Conservation (phyloP, 768 basidiomycete genomes). For the Leccinum arenicola region DNA sequence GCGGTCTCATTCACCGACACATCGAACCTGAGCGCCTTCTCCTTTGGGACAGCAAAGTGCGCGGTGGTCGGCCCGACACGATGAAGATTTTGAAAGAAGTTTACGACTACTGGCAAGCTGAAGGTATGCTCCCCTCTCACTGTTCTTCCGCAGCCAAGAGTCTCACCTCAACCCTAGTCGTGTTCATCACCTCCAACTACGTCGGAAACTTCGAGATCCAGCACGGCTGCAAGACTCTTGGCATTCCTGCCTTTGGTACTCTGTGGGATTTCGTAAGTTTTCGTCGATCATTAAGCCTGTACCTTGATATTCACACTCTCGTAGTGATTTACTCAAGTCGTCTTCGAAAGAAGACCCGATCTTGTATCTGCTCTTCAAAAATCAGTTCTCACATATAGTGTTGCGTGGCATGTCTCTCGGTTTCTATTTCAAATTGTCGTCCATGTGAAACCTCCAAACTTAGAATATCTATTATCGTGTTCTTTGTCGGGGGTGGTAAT, state of each 20-base stretch:
- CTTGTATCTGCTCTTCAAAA: neutral
- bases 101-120: conserved; percentile 68
- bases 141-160: neutral
- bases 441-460: conserved; percentile 5
- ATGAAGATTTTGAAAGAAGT: conserved; percentile 74
- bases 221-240: conserved; percentile 69
- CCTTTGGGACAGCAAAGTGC: conserved; percentile 75
- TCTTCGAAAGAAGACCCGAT: neutral
- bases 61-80: conserved; percentile 72
- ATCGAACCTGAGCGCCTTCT: conserved; percentile 70
- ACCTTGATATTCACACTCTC: conserved; percentile 4
- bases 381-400: conserved; percentile 3
- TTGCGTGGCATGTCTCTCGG: conserved; percentile 5
- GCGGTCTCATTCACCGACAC: conserved; percentile 66
- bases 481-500: conserved; percentile 4
- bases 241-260: conserved; percentile 67
- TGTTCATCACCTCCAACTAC: conserved; percentile 84
- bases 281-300: conserved; percentile 1
- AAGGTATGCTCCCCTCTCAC: conserved; percentile 40
- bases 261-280: conserved; percentile 62
- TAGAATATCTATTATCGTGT: neutral
- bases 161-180: conserved; percentile 39
- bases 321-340: conserved; percentile 20
- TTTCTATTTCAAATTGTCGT: conserved; percentile 4
- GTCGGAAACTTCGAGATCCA: conserved; percentile 77